Percentiles rank a stretch among this genome's conserved stretches.
These are phyloP conservation scores for Colletotrichum cereale DNA, from an alignment of 2,329 filamentous ascomycete genomes.

Conservation along the genomic window DNA sequence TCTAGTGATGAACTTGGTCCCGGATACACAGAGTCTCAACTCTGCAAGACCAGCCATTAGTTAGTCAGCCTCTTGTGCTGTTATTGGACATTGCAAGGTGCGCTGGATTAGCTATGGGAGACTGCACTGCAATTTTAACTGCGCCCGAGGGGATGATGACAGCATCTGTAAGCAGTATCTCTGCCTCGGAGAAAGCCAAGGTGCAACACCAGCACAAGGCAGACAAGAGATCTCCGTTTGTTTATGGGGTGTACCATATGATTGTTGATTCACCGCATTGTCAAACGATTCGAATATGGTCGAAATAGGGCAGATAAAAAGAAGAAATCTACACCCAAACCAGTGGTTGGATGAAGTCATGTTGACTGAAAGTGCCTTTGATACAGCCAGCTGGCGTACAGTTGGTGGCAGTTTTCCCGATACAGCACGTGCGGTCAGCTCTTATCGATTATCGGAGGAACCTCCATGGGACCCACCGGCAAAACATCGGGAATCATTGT, in stretches of 20 bases:
- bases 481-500: conserved; percentile 25
- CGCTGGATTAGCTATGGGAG: not conserved
- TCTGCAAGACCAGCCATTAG: not conserved
- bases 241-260: not conserved
- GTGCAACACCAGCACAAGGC: not conserved
- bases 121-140: not conserved
- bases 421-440: not conserved
- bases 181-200: not conserved
- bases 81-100: too few species aligned
- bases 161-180: not conserved
- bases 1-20: not conserved
- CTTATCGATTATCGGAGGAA: conserved; percentile 1
- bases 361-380: not conserved
- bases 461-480: not conserved
- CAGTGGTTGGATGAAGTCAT: not conserved
- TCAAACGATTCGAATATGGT: not conserved
- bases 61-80: not conserved
- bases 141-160: not conserved
- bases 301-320: not conserved
- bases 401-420: not conserved
- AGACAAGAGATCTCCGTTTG: not conserved
- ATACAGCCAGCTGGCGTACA: not conserved
- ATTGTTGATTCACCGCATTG: rapidly evolving
- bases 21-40: not conserved
- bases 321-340: not conserved